A percentile compares a stretch with the other conserved stretches of the same genome.
Evolutionary conservation across 768 basidiomycete species (phyloP).

Genomic region (Phaeotremella fagi): DNA sequence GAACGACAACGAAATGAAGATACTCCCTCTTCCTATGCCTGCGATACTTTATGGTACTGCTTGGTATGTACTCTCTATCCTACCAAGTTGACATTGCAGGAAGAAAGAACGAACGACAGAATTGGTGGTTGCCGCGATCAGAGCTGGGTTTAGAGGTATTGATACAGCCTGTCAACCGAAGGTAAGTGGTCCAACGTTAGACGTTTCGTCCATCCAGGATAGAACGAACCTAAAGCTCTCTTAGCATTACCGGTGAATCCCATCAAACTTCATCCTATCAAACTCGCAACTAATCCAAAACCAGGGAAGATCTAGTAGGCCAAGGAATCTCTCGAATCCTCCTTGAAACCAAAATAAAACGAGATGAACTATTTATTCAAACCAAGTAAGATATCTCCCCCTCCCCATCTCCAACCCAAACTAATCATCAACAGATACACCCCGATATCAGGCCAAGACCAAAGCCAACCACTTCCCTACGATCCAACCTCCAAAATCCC

Average conservation of each 20-base stretch:
- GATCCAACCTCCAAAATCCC: slow-evolving; percentile 55
- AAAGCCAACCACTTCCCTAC: slow-evolving; percentile 67
- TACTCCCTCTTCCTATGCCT: slow-evolving; percentile 18
- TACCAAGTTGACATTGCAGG: slow-evolving; percentile 51
- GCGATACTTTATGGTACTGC: slow-evolving; percentile 52
- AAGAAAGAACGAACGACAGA: slow-evolving; percentile 67
- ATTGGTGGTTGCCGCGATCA: slow-evolving; percentile 66
- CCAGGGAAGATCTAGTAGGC: slow-evolving; percentile 74
- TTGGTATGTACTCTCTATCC: slow-evolving; percentile 38
- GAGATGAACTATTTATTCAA: slow-evolving; percentile 70
- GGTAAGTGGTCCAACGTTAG: slow-evolving; percentile 12
- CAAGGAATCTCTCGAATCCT: slow-evolving; percentile 60
- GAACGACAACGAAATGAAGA: slow-evolving; percentile 1
- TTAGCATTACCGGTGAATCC: slow-evolving; percentile 34
- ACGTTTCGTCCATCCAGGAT: not conserved
- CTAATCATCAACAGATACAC: slow-evolving; percentile 65
- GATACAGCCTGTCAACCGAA: slow-evolving; percentile 65
- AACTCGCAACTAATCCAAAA: not conserved
- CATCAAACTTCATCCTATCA: too few relatives aligned
- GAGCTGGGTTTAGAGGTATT: slow-evolving; percentile 72
- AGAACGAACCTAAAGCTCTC: slow-evolving; percentile 71
- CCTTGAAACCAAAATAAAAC: slow-evolving; percentile 56
- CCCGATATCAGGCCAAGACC: slow-evolving; percentile 67
- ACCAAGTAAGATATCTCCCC: slow-evolving; percentile 58
- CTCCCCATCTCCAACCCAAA: too few relatives aligned